These are phyloP conservation scores for Ruellia speciosa DNA, from an alignment of 305 asterid genomes.

Conservation along the genomic window DNA sequence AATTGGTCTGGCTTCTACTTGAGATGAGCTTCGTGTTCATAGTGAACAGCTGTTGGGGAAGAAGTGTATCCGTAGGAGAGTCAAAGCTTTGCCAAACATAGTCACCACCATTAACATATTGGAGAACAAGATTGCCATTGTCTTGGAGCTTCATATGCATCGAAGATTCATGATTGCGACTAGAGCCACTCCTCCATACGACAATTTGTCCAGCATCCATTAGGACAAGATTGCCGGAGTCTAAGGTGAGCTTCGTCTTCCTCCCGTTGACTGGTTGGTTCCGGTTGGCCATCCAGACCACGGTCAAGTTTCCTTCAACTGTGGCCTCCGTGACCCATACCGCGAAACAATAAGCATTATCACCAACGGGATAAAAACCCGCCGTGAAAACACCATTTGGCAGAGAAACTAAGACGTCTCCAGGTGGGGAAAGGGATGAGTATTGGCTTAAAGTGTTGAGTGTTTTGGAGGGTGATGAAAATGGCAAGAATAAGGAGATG, in stretches of 20 bases:
- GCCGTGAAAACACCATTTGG: conserved; percentile 24
- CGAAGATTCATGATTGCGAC: neutral
- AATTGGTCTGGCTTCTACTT: conserved; percentile 27
- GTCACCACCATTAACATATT: neutral
- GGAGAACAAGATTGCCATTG: conserved; percentile 21
- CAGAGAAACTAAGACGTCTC: conserved; percentile 22
- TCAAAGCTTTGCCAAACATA: conserved; percentile 29
- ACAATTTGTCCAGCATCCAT: conserved; percentile 22
- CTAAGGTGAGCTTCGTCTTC: conserved; percentile 24
- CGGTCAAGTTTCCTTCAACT: neutral
- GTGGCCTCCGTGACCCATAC: conserved; percentile 23
- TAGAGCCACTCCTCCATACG: conserved; percentile 27
- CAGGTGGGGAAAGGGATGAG: conserved; percentile 21
- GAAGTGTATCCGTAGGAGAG: conserved; percentile 29
- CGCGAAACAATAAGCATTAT: conserved; percentile 29
- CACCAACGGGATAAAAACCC: conserved; percentile 33
- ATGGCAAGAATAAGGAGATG: conserved; percentile 1
- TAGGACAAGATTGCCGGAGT: conserved; percentile 31
- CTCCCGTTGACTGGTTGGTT: conserved; percentile 27
- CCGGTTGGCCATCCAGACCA: conserved; percentile 46
- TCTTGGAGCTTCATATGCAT: conserved; percentile 17
- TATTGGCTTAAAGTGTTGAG: conserved; percentile 12
- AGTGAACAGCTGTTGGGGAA: conserved; percentile 27
- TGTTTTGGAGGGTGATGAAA: conserved; percentile 8
- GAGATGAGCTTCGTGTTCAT: conserved; percentile 21